These are phyloP conservation scores for Eleusine coracana DNA, from an alignment of 176 grass and related monocot genomes.

Conservation along the genomic window DNA sequence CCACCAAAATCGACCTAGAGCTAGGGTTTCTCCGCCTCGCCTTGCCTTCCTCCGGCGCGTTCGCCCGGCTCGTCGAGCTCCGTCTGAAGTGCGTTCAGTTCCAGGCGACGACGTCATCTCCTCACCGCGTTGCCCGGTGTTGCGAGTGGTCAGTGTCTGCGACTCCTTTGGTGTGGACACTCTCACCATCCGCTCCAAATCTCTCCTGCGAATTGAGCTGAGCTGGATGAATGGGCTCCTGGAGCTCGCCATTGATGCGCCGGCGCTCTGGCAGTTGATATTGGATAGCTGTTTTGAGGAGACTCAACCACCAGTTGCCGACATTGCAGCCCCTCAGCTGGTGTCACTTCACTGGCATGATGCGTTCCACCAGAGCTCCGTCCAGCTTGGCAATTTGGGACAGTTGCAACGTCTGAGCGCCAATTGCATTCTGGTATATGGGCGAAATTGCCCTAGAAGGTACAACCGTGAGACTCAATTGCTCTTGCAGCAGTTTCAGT, in stretches of 20 bases:
- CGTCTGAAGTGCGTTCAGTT: not conserved
- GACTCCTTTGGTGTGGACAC: not conserved
- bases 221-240: not conserved
- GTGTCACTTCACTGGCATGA: not conserved
- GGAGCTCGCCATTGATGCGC: not conserved
- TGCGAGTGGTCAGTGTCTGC: not conserved
- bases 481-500: not conserved
- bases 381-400: not conserved
- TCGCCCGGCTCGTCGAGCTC: not conserved
- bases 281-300: rapidly evolving
- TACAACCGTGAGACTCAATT: not conserved
- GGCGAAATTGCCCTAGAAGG: not conserved
- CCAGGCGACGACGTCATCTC: not conserved
- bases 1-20: not conserved
- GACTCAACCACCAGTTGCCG: not conserved
- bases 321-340: not conserved
- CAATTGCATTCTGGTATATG: not conserved
- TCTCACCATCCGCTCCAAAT: not conserved
- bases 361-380: not conserved
- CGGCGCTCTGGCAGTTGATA: not conserved
- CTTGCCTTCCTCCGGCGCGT: not conserved
- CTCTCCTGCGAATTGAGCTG: not conserved
- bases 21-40: not conserved
- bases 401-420: not conserved
- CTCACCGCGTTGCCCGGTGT: not conserved